Conservation (phyloP, 1,284 basidiomycete genomes). For the Takashimella tepidaria region DNA sequence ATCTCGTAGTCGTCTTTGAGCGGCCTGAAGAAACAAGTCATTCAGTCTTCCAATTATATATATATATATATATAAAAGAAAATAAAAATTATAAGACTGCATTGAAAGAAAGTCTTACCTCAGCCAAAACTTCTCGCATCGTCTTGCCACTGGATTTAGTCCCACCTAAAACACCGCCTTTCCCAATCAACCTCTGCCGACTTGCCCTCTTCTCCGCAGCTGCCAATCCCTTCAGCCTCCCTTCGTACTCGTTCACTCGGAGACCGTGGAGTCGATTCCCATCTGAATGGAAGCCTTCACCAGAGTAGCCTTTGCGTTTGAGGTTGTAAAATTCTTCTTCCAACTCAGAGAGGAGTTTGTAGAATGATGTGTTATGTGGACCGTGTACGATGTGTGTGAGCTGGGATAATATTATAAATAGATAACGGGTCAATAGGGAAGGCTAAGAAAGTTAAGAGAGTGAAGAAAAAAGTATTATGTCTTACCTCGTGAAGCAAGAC, state of each 20-base stretch:
- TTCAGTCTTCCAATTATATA: too few relatives aligned
- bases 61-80: too few relatives aligned
- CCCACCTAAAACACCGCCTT: slow-evolving; percentile 52
- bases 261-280: slow-evolving; percentile 63
- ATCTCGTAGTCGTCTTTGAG: slow-evolving; percentile 66
- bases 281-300: slow-evolving; percentile 72
- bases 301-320: slow-evolving; percentile 65
- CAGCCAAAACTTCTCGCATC: slow-evolving; percentile 66
- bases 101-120: slow-evolving; percentile 51
- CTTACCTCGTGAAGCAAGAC: slow-evolving; percentile 81
- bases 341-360: slow-evolving; percentile 67
- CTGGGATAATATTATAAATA: slow-evolving; percentile 46
- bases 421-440: too few relatives aligned
- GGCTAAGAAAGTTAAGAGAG: slow-evolving; percentile 11
- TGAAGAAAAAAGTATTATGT: background rate
- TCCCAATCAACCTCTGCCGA: slow-evolving; percentile 52
- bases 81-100: too few relatives aligned
- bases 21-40: slow-evolving; percentile 64
- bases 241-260: slow-evolving; percentile 61
- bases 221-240: slow-evolving; percentile 61
- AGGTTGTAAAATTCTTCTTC: slow-evolving; percentile 76
- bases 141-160: slow-evolving; percentile 49
- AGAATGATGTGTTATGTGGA: slow-evolving; percentile 72
- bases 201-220: slow-evolving; percentile 67
- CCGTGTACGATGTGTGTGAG: slow-evolving; percentile 83